Evolutionary conservation across 2,329 filamentous ascomycete species (phyloP).

Genomic region (Diaporthe capsici): DNA sequence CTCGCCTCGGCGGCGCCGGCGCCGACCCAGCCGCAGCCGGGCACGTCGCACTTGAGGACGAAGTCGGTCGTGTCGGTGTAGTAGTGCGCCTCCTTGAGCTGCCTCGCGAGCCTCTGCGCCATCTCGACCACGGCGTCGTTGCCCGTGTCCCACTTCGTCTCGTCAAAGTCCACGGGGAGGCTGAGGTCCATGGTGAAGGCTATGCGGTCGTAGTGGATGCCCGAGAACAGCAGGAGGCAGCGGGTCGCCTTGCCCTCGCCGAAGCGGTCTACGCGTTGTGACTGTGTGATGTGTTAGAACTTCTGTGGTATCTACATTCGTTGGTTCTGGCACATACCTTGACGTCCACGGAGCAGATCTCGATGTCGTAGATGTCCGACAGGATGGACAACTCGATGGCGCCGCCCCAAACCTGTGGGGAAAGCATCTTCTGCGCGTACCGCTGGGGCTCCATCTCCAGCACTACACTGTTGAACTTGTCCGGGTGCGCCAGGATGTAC

Average conservation of each 20-base stretch:
- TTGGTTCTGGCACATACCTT: too few relatives aligned
- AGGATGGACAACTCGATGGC: conserved; percentile 91
- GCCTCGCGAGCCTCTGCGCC: conserved; percentile 74
- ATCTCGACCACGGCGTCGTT: conserved; percentile 79
- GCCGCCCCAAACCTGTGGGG: conserved; percentile 88
- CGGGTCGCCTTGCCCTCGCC: conserved; percentile 80
- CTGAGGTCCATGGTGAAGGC: conserved; percentile 76
- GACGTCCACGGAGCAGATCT: conserved; percentile 89
- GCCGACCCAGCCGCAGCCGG: conserved; percentile 75
- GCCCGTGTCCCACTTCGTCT: conserved; percentile 67
- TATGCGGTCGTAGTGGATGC: conserved; percentile 94
- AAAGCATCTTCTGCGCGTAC: conserved; percentile 87
- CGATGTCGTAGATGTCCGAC: conserved; percentile 85
- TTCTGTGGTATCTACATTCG: too few relatives aligned
- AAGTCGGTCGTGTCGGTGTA: conserved; percentile 91
- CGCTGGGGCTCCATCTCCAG: conserved; percentile 79
- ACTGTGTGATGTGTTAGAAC: conserved; percentile 41
- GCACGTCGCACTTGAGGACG: conserved; percentile 79
- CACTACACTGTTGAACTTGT: conserved; percentile 81
- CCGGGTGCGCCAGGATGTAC: conserved; percentile 80
- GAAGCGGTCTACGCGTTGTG: conserved; percentile 74
- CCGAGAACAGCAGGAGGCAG: conserved; percentile 89
- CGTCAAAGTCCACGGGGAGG: conserved; percentile 80
- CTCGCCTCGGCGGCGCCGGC: conserved; percentile 75
- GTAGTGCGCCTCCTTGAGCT: conserved; percentile 81